Percentiles rank a stretch among this genome's conserved stretches.
Evolutionary conservation across 2,329 filamentous ascomycete species (phyloP).

Genomic region (Meredithiella fracta): DNA sequence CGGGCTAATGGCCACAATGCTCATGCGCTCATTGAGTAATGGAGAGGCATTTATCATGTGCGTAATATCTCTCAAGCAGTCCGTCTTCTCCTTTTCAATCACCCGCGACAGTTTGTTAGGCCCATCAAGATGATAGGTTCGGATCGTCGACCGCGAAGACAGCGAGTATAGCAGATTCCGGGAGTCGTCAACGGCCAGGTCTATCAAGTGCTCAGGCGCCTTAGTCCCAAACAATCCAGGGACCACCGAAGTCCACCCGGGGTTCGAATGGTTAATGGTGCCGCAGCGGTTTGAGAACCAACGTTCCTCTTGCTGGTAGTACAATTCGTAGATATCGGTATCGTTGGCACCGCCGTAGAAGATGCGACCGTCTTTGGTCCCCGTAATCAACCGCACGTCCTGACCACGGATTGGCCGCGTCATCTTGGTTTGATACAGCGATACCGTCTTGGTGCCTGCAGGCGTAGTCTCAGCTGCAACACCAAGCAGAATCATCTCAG

Average conservation of each 20-base stretch:
- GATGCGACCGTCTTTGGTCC: constrained; percentile 72
- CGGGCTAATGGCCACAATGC: constrained; percentile 70
- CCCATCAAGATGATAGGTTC: constrained; percentile 73
- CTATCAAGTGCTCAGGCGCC: constrained; percentile 47
- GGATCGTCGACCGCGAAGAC: constrained; percentile 73
- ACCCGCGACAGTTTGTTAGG: constrained; percentile 44
- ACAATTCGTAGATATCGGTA: constrained; percentile 83
- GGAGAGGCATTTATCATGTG: constrained; percentile 68
- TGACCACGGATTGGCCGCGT: constrained; percentile 57
- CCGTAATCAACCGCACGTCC: constrained; percentile 62
- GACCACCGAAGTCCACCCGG: constrained; percentile 51
- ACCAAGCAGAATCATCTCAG: constrained; percentile 75
- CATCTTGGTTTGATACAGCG: constrained; percentile 82
- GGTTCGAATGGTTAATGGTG: constrained; percentile 75
- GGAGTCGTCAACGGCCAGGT: constrained; percentile 78
- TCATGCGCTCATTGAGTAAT: constrained; percentile 51
- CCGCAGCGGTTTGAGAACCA: constrained; percentile 86
- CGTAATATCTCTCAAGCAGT: constrained; percentile 55
- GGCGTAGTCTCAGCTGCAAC: constrained; percentile 52
- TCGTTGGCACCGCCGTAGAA: constrained; percentile 74
- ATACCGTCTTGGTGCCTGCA: constrained; percentile 54
- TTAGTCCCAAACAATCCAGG: constrained; percentile 35
- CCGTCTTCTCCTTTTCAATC: constrained; percentile 47
- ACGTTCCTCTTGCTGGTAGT: constrained; percentile 90
- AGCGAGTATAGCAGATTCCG: constrained; percentile 81